These are phyloP conservation scores for Arthrinium phaeospermum DNA, from an alignment of 2,329 filamentous ascomycete genomes.

Conservation along the genomic window DNA sequence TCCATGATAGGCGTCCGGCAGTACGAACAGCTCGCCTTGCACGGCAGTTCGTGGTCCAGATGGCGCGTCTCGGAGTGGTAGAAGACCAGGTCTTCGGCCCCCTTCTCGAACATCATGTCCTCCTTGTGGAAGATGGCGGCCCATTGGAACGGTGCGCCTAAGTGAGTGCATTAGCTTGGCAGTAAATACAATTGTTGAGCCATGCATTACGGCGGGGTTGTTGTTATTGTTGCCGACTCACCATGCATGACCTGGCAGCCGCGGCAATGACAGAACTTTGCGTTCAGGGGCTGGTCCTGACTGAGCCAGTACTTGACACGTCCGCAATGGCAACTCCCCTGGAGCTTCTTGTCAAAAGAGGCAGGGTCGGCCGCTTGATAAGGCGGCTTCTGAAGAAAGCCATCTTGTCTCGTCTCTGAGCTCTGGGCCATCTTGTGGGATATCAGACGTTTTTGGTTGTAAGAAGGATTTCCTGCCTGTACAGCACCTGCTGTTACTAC, in stretches of 20 bases:
- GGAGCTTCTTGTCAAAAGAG: constrained; percentile 36
- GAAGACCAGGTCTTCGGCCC: constrained; percentile 69
- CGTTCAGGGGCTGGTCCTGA: constrained; percentile 71
- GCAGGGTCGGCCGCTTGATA: constrained; percentile 7
- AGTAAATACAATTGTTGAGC: not conserved
- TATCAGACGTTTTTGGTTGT: not conserved
- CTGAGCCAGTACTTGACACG: constrained; percentile 74
- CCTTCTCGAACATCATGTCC: constrained; percentile 71
- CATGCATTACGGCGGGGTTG: not conserved
- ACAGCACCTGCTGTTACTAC: not conserved
- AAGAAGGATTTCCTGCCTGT: not conserved
- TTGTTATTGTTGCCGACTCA: constrained; percentile 18
- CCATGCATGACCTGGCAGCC: constrained; percentile 83
- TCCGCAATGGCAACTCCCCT: constrained; percentile 72
- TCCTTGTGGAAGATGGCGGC: constrained; percentile 85
- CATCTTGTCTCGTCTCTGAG: too few relatives aligned
- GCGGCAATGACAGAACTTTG: constrained; percentile 83
- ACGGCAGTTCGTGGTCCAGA: constrained; percentile 72
- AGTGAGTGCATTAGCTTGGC: not conserved
- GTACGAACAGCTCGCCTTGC: constrained; percentile 78
- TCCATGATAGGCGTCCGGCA: constrained; percentile 86
- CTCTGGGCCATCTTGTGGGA: not conserved
- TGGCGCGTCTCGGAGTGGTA: constrained; percentile 70
- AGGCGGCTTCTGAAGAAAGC: not conserved
- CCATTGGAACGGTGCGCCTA: constrained; percentile 86